Conservation (phyloP, 2,329 filamentous ascomycete species). For the Trichoderma breve region DNA sequence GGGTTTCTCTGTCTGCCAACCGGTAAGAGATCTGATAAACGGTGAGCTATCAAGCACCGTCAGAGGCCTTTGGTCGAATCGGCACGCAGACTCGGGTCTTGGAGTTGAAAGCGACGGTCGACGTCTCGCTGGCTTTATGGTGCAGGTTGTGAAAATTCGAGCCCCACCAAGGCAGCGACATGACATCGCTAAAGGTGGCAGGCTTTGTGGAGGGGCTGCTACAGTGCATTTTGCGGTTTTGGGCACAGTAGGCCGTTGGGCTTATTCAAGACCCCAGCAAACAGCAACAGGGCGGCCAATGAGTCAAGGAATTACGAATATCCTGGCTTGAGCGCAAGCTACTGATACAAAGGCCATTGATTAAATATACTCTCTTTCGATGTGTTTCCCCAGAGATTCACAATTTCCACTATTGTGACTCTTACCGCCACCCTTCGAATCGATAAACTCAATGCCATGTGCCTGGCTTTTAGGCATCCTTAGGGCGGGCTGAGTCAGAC, state of each 20-base stretch:
- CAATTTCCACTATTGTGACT: neutral
- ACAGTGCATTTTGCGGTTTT: constrained; percentile 1
- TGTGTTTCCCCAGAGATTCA: neutral
- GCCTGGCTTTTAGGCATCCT: neutral
- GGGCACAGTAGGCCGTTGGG: neutral
- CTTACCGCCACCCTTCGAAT: neutral
- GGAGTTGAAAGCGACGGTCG: constrained; percentile 16
- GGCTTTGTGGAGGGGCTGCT: constrained; percentile 28
- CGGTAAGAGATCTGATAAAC: neutral
- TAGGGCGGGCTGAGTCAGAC: neutral
- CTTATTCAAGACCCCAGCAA: neutral
- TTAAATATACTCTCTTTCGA: neutral
- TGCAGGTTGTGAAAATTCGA: constrained; percentile 41
- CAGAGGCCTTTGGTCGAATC: neutral
- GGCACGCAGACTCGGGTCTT: constrained; percentile 19
- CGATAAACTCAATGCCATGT: neutral
- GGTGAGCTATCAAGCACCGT: neutral
- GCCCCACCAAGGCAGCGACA: constrained; percentile 37
- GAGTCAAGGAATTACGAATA: neutral
- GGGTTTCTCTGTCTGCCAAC: neutral
- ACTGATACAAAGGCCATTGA: neutral
- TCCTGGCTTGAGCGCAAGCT: neutral
- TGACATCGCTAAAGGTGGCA: constrained; percentile 31
- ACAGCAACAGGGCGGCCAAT: neutral
- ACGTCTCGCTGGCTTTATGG: constrained; percentile 25